Conservation (phyloP, 139 green algal species). For the Desmodesmus armatus region DNA sequence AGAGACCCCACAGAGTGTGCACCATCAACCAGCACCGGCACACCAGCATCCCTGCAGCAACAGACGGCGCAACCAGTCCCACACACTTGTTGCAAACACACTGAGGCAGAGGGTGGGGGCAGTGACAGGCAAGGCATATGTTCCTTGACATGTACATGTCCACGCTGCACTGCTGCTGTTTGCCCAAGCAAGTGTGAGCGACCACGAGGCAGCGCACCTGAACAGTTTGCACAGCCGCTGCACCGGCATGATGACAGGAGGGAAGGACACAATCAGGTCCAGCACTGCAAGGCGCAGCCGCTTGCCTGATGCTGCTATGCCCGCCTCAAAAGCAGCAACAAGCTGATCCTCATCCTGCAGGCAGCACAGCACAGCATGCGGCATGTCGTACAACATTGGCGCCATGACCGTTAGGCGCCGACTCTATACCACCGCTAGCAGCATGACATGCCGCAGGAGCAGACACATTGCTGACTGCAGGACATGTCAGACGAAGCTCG, state of each 20-base stretch:
- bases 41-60: conserved; percentile 39
- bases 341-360: conserved; percentile 30
- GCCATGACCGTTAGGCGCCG: too few species aligned
- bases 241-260: conserved; percentile 68
- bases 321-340: neutral
- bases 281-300: conserved; percentile 62
- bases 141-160: too few species aligned
- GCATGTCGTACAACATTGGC: too few species aligned
- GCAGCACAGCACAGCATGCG: neutral
- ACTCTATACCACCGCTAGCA: neutral
- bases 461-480: neutral
- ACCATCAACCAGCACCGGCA: conserved; percentile 68
- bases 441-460: neutral
- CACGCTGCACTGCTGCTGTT: too few species aligned
- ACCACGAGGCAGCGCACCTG: conserved; percentile 45
- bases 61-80: conserved; percentile 33
- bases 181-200: too few species aligned
- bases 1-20: conserved; percentile 58
- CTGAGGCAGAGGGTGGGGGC: too few species aligned
- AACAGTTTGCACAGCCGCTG: conserved; percentile 50
- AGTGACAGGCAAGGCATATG: too few species aligned
- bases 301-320: neutral
- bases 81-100: too few species aligned
- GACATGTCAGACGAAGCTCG: neutral
- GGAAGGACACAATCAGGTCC: conserved; percentile 71